A percentile compares a stretch with the other conserved stretches of the same genome.
phyloP scores from a whole-genome alignment of 352 stramenopile genomes.

The Peronospora belbahrii region DNA sequence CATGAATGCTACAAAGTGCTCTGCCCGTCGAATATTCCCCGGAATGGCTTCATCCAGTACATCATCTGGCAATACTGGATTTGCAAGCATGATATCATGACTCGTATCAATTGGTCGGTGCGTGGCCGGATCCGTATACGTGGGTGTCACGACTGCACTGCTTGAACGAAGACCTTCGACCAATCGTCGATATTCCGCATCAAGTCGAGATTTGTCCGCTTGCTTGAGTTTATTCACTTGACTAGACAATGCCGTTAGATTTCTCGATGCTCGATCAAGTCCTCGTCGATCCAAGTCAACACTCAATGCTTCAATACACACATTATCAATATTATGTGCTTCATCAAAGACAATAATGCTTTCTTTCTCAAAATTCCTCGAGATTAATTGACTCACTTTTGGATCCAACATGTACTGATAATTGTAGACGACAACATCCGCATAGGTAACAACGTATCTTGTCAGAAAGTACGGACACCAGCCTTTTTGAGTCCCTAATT shows the following conservation, averaged over 20 bases:
- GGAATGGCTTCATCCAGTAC: constrained; percentile 96
- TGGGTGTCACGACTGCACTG: constrained; percentile 53
- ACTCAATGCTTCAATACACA: constrained; percentile 98
- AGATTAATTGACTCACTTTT: constrained; percentile 90
- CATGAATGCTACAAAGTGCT: constrained; percentile 98
- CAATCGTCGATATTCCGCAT: constrained; percentile 93
- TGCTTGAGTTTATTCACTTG: constrained; percentile 87
- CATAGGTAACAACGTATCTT: constrained; percentile 94
- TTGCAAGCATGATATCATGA: constrained; percentile 64
- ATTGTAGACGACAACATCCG: constrained; percentile 98
- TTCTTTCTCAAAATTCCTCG: constrained; percentile 91
- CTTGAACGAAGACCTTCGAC: constrained; percentile 93
- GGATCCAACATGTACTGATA: constrained; percentile 99
- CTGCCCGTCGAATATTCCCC: constrained; percentile 95
- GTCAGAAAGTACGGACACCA: constrained; percentile 99
- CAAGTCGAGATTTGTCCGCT: constrained; percentile 85
- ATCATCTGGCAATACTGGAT: constrained; percentile 85
- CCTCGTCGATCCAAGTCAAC: constrained; percentile 91
- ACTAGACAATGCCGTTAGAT: constrained; percentile 70
- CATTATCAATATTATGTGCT: constrained; percentile 99
- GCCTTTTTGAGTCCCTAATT: constrained; percentile 80
- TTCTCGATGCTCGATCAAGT: constrained; percentile 89
- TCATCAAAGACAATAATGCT: constrained; percentile 96
- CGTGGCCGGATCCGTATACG: constrained; percentile 36
- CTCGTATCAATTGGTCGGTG: constrained; percentile 39